Conservation (phyloP, 2,329 filamentous ascomycete genomes). For the Arachnomyces sp. region DNA sequence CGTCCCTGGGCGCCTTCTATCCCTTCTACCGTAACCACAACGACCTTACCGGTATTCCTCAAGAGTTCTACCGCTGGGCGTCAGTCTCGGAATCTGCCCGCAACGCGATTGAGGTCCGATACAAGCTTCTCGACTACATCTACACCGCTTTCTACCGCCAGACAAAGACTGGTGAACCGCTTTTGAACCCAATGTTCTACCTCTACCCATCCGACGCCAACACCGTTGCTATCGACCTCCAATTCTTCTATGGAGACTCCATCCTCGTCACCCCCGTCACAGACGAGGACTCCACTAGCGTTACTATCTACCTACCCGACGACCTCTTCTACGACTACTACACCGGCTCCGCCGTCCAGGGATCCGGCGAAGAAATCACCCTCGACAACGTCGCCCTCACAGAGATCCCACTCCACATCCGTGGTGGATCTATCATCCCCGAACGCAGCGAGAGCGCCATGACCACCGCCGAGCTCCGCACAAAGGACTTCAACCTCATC, state of each 20-base stretch:
- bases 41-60: slow-evolving; percentile 42
- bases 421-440: slow-evolving; percentile 53
- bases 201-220: slow-evolving; percentile 53
- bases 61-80: slow-evolving; percentile 67
- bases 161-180: slow-evolving; percentile 52
- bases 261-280: slow-evolving; percentile 51
- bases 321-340: slow-evolving; percentile 55
- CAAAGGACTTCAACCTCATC: slow-evolving; percentile 61
- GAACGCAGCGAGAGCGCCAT: slow-evolving; percentile 45
- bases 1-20: slow-evolving; percentile 61
- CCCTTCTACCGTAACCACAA: slow-evolving; percentile 73
- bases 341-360: slow-evolving; percentile 40
- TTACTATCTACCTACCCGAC: slow-evolving; percentile 49
- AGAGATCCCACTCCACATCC: slow-evolving; percentile 55
- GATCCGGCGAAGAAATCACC: slow-evolving; percentile 38
- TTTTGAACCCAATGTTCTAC: slow-evolving; percentile 64
- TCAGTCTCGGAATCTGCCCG: slow-evolving; percentile 55
- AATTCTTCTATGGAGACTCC: slow-evolving; percentile 53
- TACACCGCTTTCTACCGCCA: slow-evolving; percentile 63
- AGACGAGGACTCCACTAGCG: slow-evolving; percentile 43
- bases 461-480: slow-evolving; percentile 53
- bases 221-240: slow-evolving; percentile 44
- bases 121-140: slow-evolving; percentile 68
- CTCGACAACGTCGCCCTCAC: slow-evolving; percentile 40
- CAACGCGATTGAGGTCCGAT: slow-evolving; percentile 63